These are phyloP conservation scores for Oryza brachyantha DNA, from an alignment of 176 grass and related monocot genomes.

Conservation along the genomic window DNA sequence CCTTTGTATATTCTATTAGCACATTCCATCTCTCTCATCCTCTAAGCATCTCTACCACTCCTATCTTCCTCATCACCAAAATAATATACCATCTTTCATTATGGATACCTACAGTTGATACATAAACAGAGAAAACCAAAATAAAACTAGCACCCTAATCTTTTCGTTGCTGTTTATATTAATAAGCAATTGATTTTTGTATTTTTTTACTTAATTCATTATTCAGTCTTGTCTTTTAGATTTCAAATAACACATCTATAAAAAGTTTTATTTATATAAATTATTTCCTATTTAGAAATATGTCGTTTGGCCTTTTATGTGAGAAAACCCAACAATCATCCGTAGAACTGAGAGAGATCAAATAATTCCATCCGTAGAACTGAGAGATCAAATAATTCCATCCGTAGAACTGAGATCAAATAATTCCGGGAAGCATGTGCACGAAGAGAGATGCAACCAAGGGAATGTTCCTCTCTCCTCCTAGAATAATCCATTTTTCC, in stretches of 20 bases:
- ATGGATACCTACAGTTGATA: background rate
- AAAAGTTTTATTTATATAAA: no score
- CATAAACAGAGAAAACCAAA: background rate
- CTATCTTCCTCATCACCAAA: background rate
- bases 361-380: no score
- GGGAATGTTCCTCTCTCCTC: slow-evolving; percentile 26
- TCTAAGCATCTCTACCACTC: background rate
- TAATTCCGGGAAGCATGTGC: slow-evolving; percentile 29
- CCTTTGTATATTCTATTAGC: background rate
- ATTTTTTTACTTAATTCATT: no score
- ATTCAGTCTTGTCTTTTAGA: no score
- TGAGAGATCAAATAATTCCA: no score
- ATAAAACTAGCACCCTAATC: no score
- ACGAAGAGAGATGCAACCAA: background rate
- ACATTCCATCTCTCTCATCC: background rate
- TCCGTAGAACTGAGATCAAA: background rate
- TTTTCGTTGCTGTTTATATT: no score
- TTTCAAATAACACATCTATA: no score
- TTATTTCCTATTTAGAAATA: no score
- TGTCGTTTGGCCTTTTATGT: no score
- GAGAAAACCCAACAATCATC: no score
- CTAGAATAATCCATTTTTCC: background rate
- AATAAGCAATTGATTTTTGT: no score
- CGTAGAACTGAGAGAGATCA: background rate
- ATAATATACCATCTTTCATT: background rate